phyloP scores from a whole-genome alignment of 202 grass and related monocot species.

The Brachypodium distachyon region DNA sequence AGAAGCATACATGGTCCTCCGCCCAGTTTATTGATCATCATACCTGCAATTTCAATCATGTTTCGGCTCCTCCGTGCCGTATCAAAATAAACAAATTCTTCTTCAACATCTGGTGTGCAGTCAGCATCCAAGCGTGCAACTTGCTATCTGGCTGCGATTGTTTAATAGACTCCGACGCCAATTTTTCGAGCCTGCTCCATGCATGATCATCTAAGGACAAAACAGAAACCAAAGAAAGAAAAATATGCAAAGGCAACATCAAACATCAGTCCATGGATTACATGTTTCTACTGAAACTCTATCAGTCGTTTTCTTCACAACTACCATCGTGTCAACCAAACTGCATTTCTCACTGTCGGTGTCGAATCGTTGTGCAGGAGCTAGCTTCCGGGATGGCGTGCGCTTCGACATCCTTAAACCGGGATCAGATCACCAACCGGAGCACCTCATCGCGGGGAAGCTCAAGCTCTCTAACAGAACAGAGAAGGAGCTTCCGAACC shows the following conservation, averaged over 20 bases:
- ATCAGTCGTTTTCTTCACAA: not conserved
- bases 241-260: not conserved
- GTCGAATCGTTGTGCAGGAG: constrained; percentile 22
- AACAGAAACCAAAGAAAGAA: not conserved
- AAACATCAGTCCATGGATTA: not conserved
- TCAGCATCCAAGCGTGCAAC: constrained; percentile 35
- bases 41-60: not conserved
- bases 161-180: not conserved
- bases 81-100: not conserved
- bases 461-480: not conserved
- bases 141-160: constrained; percentile 8
- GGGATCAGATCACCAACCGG: constrained; percentile 30
- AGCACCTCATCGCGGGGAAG: constrained; percentile 21
- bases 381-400: not conserved
- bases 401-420: constrained; percentile 17
- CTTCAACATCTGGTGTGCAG: constrained; percentile 15
- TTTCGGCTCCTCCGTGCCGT: not conserved
- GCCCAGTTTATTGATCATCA: constrained; percentile 25
- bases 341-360: not conserved
- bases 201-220: not conserved
- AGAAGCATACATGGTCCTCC: not conserved
- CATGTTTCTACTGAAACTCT: not conserved
- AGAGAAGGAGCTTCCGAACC: constrained; percentile 14
- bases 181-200: constrained; percentile 6
- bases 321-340: constrained; percentile 1